A percentile compares a stretch with the other conserved stretches of the same genome.
Evolutionary conservation across 148 eudicot species (phyloP).

Genomic region (Nyssa sinensis): DNA sequence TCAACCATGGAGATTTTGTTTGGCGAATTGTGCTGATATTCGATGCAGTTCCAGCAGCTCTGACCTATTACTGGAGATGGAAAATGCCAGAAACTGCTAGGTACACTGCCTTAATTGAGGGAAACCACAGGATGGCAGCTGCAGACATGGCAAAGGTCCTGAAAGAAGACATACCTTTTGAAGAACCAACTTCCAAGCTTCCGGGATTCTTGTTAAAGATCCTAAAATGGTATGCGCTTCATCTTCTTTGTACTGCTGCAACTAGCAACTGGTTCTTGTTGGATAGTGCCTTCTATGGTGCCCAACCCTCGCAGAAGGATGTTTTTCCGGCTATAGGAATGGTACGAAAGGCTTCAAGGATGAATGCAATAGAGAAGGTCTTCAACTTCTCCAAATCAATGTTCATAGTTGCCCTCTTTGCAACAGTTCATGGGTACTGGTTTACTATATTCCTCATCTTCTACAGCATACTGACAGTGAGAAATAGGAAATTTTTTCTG

Average conservation of each 20-base stretch:
- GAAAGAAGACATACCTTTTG: not conserved
- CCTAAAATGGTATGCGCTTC: constrained; percentile 12
- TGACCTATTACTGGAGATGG: constrained; percentile 16
- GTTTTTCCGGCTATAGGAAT: constrained; percentile 12
- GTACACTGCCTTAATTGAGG: constrained; percentile 18
- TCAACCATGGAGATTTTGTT: not conserved
- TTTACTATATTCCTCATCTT: not conserved
- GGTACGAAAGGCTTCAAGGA: not conserved
- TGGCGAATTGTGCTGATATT: constrained; percentile 20
- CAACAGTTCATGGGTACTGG: not conserved
- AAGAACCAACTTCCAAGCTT: not conserved
- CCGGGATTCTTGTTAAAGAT: constrained; percentile 15
- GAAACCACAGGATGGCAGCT: constrained; percentile 17
- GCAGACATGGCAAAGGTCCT: constrained; percentile 16
- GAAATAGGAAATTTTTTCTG: too few relatives aligned
- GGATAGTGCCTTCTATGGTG: constrained; percentile 18
- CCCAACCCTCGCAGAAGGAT: constrained; percentile 16
- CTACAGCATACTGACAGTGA: too few relatives aligned
- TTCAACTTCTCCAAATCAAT: constrained; percentile 3
- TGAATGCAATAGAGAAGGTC: constrained; percentile 11
- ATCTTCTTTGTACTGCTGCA: constrained; percentile 14
- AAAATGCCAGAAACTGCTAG: constrained; percentile 22
- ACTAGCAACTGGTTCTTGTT: constrained; percentile 17
- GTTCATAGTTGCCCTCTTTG: constrained; percentile 10
- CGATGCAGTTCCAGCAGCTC: constrained; percentile 11